Base-by-base conservation (phyloP, 202 grass and related monocot genomes). In the Saccharum hybrid region DNA sequence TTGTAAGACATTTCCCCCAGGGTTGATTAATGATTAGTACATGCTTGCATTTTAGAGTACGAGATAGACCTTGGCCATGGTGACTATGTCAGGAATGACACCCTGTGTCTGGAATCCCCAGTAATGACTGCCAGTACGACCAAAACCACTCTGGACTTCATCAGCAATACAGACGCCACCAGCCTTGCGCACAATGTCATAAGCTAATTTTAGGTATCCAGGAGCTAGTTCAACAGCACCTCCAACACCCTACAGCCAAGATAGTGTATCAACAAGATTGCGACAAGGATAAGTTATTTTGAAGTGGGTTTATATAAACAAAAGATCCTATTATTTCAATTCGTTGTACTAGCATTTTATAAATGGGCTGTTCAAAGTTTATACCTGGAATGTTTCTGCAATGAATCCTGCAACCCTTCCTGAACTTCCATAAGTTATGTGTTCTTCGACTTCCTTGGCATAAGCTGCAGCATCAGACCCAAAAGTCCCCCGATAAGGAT, bases 101-200 rank as follows among this genome's bases (percentile, higher is more conserved):
- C 66, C 89, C 68, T 98, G 96, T 16, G 89, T 98, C 83, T 96
- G 90, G 72, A 99, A 99, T 79, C 96, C 96, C 96, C 93, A 99
- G 16, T 99, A 99, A 74, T 96, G 89, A 52, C 93, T 96, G 83
- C 96, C 96, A 59, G 93, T 92, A 34, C 96, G 91, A 30, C 96
- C 96, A 75, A 99, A 99, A 52, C 96, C 93, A 84, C 93, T 99
- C 40, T 99, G 96, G 33, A 99, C 96, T 84, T 99, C 96, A 66
- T 99, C 96, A 69, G 96, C 96, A 88, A 99, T 99, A 82, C 93
- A 99, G 40, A 99, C 91, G 34, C 96, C 96, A 77, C 91, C 93
- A 75, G 87, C 86, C 81, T 94, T 94, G 19, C 91, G 79, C 22
- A 99, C 96, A 74, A 83, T 92, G 68, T 96, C 88, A 80, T 96